Base-by-base conservation (phyloP, 371 early-diverging fungal genomes). In the Amoeboaphelidium occidentale region DNA sequence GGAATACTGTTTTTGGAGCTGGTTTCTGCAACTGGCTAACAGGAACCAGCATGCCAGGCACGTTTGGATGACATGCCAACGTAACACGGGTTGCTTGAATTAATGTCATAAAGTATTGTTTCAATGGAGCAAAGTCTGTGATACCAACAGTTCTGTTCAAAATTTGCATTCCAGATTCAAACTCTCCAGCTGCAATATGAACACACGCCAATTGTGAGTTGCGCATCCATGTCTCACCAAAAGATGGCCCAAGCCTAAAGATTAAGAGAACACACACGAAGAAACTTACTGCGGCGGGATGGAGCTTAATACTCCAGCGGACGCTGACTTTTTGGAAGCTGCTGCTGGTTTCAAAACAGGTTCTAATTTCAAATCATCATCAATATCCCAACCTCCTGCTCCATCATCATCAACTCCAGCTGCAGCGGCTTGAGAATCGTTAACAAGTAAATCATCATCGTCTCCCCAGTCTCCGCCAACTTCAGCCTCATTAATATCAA, bases 171-270 rank as follows among this genome's bases (percentile, higher is more conserved):
- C 90, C 96, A 26, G 74, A 74, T 51, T 88, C 90, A 60, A 88
- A 90, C 3, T 79, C 69, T 44, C 96, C 96, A 2, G 90, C 87
- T 0, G 86, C 86, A 53, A 90, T 74, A 59, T 91, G 89, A 61
- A 88, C 86, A 0, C 73, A 80, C 10, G 90, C 81, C 44, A 83
- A 61, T 22, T 66, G 66, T 2, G 85, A 85, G 64, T 79, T 83
- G 53, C 81, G 81, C 26, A 69, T 64, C 87, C 88, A 90, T 4
- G 68, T 44, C 2, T 75, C 74, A 2, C 60, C 65, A 55, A 79
- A 74, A 52, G 61, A n/a, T n/a, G n/a, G n/a, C n/a, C n/a, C n/a
- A n/a, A n/a, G n/a, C n/a, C n/a, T n/a, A n/a, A n/a, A n/a, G n/a
- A n/a, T n/a, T n/a, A n/a, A n/a, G n/a, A n/a, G n/a, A n/a, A n/a